Conservation (phyloP, 2,329 filamentous ascomycete species). For the Coleophoma crateriformis region DNA sequence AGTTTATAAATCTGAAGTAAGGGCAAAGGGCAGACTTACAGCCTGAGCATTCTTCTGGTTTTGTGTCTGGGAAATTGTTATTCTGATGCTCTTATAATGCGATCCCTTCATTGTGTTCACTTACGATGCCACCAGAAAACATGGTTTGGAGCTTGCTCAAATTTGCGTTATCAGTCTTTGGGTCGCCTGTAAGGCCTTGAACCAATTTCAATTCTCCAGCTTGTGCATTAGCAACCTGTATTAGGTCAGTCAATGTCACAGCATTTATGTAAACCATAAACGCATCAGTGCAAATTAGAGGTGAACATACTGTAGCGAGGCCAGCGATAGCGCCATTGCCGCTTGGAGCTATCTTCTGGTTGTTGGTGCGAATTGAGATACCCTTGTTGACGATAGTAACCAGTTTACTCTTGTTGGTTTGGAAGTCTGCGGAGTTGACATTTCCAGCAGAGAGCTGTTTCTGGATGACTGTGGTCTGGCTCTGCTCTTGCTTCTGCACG, state of each 20-base stretch:
- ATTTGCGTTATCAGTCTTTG: slow-evolving; percentile 5
- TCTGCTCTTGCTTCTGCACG: slow-evolving; percentile 10
- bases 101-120: too few relatives aligned
- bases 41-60: slow-evolving; percentile 14
- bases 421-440: slow-evolving; percentile 2
- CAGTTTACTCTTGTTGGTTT: slow-evolving; percentile 5
- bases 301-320: slow-evolving; percentile 6
- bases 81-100: too few relatives aligned
- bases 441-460: background rate
- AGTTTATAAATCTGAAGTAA: background rate
- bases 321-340: slow-evolving; percentile 8
- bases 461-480: slow-evolving; percentile 7
- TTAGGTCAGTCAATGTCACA: background rate
- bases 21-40: background rate
- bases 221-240: slow-evolving; percentile 10
- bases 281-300: background rate
- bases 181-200: slow-evolving; percentile 7
- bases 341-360: slow-evolving; percentile 8
- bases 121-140: slow-evolving; percentile 8
- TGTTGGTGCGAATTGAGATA: slow-evolving; percentile 4
- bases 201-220: slow-evolving; percentile 7
- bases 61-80: background rate
- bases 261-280: background rate
- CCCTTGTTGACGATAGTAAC: slow-evolving; percentile 10
- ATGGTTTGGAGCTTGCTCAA: slow-evolving; percentile 4